phyloP scores from a whole-genome alignment of 768 basidiomycete species.

The Amanita rimosa region DNA sequence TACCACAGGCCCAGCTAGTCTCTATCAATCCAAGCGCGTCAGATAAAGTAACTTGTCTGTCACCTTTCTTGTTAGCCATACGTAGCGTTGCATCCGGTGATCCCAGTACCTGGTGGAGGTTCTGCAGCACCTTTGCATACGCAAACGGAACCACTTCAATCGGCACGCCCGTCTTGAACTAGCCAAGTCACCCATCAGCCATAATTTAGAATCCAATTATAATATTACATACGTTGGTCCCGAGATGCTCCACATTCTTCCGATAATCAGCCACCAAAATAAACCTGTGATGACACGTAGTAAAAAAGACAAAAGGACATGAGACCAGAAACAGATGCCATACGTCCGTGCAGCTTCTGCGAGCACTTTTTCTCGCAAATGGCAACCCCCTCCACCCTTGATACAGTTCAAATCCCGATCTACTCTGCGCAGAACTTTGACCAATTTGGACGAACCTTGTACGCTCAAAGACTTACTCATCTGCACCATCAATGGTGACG shows the following conservation, averaged over 20 bases:
- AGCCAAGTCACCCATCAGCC: not conserved
- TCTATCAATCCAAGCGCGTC: not conserved
- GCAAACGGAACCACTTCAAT: constrained; percentile 97
- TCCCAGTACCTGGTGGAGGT: constrained; percentile 46
- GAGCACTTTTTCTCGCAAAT: constrained; percentile 92
- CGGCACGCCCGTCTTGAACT: constrained; percentile 87
- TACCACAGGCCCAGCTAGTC: constrained; percentile 84
- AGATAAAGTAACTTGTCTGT: not conserved
- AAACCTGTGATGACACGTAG: constrained; percentile 36
- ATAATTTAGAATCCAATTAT: not conserved
- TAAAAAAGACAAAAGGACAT: not conserved
- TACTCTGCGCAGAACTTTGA: constrained; percentile 40
- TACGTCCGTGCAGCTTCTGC: constrained; percentile 90
- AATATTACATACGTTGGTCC: constrained; percentile 76
- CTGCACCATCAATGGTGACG: constrained; percentile 96
- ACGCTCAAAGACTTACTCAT: constrained; percentile 54
- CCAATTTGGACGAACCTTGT: not conserved
- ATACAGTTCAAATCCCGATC: constrained; percentile 83
- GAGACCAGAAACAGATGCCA: constrained; percentile 14
- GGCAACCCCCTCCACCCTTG: constrained; percentile 96
- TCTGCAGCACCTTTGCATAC: constrained; percentile 77
- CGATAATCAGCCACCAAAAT: constrained; percentile 91
- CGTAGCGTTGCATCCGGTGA: constrained; percentile 69
- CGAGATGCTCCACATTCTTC: constrained; percentile 78
- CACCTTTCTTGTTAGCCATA: constrained; percentile 81